Base-by-base conservation (phyloP, 306 rosid genomes). In the Glycine soja region DNA sequence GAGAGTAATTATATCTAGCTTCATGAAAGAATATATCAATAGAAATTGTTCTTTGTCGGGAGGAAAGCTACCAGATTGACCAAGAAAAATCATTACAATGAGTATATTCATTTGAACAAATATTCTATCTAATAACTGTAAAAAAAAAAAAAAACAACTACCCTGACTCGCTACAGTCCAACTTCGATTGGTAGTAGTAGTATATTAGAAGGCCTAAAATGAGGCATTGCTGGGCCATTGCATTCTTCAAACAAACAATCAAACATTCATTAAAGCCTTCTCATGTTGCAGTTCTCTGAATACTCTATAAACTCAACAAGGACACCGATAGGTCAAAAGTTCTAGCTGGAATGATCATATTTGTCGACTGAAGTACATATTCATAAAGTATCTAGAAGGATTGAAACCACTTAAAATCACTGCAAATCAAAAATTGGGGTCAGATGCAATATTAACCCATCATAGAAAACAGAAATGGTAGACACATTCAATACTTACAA, bases 351-450 rank as follows among this genome's bases (percentile, higher is more conserved):
- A 10, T 18, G 59, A 85, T 93, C 89, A 90, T 85, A 84, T 79
- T 73, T 88, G 88, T 59, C 78, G 92, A 83, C 98, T 87, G 85
- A 96, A 96, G 87, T 92, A 92, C 82, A 92, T 71, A 81, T 87
- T 96, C 98, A 96, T 90, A 75, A 93, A 92, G 65, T 96, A 93
- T 96, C 96, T 93, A 67, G 99, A 96, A 43, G 99, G 99, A 85
- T 91, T 96, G 97, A 96, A 96, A 85, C 99, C 99, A 79, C 91
- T 91, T 88, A 96, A 87, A 85, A 93, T 90, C 79, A 93, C 99
- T 96, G 97, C 94, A 84, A 58, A 75, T 18, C 72, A 54, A 61
- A 82, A 81, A 24, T 74, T 78, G 46, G 18, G 62, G 72, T 86
- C 64, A 89, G 85, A 18, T 5, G 58, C 61, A 14, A 65, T n/a